Conservation (phyloP, 2,329 filamentous ascomycete species). For the Rhynchosporium secalis region DNA sequence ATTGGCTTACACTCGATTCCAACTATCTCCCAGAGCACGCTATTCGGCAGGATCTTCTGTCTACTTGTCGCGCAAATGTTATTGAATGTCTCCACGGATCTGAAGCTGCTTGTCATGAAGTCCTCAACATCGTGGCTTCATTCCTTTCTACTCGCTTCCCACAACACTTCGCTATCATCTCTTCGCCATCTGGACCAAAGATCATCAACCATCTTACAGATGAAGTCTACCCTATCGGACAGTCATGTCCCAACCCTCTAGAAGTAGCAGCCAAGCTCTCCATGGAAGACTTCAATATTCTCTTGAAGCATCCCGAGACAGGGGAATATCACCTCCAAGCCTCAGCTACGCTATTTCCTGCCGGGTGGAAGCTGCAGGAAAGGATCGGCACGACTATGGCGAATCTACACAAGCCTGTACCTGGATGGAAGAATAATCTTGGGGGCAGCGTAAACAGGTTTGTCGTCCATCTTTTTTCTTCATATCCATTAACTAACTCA, state of each 20-base stretch:
- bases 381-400: constrained; percentile 51
- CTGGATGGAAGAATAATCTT: constrained; percentile 50
- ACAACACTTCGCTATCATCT: constrained; percentile 43
- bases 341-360: constrained; percentile 53
- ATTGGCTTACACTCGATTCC: constrained; percentile 52
- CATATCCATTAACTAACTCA: neutral
- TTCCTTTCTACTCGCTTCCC: constrained; percentile 49
- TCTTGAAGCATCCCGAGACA: constrained; percentile 46
- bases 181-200: constrained; percentile 36
- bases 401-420: constrained; percentile 48
- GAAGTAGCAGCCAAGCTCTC: constrained; percentile 51
- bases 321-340: constrained; percentile 50
- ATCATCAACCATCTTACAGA: constrained; percentile 47
- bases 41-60: constrained; percentile 45
- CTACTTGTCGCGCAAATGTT: constrained; percentile 43
- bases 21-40: constrained; percentile 47
- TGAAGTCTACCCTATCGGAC: constrained; percentile 46
- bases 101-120: constrained; percentile 48
- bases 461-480: constrained; percentile 20
- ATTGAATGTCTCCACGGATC: constrained; percentile 48
- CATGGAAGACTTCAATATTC: constrained; percentile 53
- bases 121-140: constrained; percentile 46
- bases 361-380: constrained; percentile 51
- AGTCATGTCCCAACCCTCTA: constrained; percentile 45
- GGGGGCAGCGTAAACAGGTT: constrained; percentile 46